These are phyloP conservation scores for Ophiosphaerella korrae DNA, from an alignment of 2,329 filamentous ascomycete species.

Conservation along the genomic window DNA sequence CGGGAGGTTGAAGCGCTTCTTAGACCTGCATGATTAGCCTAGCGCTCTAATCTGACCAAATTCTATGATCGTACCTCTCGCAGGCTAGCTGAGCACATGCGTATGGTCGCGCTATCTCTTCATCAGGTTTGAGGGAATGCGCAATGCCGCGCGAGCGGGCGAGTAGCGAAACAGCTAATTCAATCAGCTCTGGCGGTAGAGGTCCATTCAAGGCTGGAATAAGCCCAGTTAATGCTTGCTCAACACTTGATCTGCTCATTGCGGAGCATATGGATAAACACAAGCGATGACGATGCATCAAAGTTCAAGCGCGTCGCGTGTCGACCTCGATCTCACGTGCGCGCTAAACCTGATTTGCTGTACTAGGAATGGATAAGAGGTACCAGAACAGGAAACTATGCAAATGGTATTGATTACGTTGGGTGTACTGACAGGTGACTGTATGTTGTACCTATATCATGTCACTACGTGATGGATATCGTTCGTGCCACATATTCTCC, in stretches of 20 bases:
- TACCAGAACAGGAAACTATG: no score
- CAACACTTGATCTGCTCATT: slow-evolving; percentile 31
- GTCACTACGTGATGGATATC: no score
- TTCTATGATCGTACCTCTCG: slow-evolving; percentile 63
- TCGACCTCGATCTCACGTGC: not conserved
- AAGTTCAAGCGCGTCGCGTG: not conserved
- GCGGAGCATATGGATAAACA: not conserved
- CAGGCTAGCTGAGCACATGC: slow-evolving; percentile 68
- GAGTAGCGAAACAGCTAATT: slow-evolving; percentile 40
- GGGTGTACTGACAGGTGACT: no score
- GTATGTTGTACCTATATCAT: no score
- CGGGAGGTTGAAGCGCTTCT: slow-evolving; percentile 50
- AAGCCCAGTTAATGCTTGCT: slow-evolving; percentile 50
- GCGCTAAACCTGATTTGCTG: not conserved
- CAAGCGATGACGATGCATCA: not conserved
- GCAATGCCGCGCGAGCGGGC: slow-evolving; percentile 45
- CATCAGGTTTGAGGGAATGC: slow-evolving; percentile 55
- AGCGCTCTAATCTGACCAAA: not conserved
- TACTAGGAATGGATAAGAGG: not conserved
- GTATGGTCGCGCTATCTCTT: slow-evolving; percentile 46
- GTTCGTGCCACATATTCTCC: no score
- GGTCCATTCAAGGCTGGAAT: slow-evolving; percentile 45
- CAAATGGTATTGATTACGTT: no score
- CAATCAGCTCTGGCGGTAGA: slow-evolving; percentile 39
- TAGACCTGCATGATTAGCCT: slow-evolving; percentile 64